Conservation (phyloP, 163 green algal genomes). For the Chloroidium sp. region DNA sequence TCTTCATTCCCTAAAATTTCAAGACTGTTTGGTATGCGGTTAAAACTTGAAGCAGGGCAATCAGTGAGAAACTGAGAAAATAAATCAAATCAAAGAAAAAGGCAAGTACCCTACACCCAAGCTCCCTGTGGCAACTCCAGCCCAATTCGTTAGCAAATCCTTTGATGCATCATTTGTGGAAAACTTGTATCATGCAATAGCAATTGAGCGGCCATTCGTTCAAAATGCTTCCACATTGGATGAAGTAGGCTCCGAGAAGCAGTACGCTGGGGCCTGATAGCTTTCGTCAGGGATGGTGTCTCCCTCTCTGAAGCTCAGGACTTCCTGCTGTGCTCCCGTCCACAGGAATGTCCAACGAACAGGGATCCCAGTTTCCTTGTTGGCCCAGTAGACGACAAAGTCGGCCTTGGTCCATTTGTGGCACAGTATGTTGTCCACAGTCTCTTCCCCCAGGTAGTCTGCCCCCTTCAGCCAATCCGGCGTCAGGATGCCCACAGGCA, state of each 20-base stretch:
- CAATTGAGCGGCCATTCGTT: no score
- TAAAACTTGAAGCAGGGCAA: no score
- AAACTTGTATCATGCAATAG: no score
- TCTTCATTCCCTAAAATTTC: no score
- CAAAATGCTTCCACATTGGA: no score
- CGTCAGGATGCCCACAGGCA: conserved; percentile 30
- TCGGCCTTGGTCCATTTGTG: conserved; percentile 36
- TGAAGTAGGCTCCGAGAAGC: conserved; percentile 9
- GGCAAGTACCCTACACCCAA: no score
- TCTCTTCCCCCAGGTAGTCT: conserved; percentile 19
- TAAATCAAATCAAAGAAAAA: no score
- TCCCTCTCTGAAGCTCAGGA: conserved; percentile 19
- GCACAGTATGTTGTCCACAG: conserved; percentile 12
- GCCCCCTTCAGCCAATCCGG: conserved; percentile 33
- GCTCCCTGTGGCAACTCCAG: no score
- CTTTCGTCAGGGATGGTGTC: conserved; percentile 10
- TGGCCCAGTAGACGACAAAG: conserved; percentile 37
- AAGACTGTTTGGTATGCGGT: no score
- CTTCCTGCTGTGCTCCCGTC: conserved; percentile 25
- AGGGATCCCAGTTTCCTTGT: conserved; percentile 19
- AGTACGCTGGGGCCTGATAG: conserved; percentile 31
- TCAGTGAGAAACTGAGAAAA: no score
- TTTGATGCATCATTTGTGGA: no score
- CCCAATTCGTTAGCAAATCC: no score
- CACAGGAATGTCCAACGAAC: conserved; percentile 29